These are phyloP conservation scores for Oryza meyeriana DNA, from an alignment of 176 grass and related monocot species.

Conservation along the genomic window DNA sequence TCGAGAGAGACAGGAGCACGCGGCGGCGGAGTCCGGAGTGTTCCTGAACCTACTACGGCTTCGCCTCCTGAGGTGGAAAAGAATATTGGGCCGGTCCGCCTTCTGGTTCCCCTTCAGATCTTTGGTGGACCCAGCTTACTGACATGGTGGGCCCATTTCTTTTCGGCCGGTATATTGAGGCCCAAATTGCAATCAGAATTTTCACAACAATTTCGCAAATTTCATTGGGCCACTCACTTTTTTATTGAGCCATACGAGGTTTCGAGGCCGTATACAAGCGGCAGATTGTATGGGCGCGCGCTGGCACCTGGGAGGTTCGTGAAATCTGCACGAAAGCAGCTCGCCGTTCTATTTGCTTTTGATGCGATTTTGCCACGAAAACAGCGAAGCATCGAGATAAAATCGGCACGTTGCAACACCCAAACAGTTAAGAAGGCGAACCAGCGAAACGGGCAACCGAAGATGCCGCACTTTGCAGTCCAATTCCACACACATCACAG, in stretches of 20 bases:
- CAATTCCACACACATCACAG: not conserved
- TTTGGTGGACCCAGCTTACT: no score
- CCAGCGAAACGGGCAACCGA: not conserved
- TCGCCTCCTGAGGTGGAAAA: not conserved
- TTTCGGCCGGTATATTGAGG: no score
- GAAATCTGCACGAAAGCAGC: not conserved
- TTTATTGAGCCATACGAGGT: no score
- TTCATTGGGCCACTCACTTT: no score
- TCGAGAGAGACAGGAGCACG: not conserved
- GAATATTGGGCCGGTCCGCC: not conserved
- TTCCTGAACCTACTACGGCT: conserved; percentile 31
- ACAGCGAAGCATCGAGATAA: not conserved
- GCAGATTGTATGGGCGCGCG: no score
- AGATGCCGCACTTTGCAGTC: not conserved
- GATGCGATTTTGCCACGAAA: not conserved
- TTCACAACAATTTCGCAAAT: no score
- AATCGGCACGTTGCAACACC: not conserved
- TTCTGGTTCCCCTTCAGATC: not conserved
- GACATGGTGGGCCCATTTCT: no score
- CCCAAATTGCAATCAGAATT: no score
- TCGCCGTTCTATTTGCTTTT: not conserved
- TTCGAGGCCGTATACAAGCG: no score
- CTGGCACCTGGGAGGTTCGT: not conserved
- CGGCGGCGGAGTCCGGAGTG: conserved; percentile 36
- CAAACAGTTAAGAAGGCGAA: no score